phyloP scores from a whole-genome alignment of 2,329 filamentous ascomycete species.

The Pseudocercospora ulei region DNA sequence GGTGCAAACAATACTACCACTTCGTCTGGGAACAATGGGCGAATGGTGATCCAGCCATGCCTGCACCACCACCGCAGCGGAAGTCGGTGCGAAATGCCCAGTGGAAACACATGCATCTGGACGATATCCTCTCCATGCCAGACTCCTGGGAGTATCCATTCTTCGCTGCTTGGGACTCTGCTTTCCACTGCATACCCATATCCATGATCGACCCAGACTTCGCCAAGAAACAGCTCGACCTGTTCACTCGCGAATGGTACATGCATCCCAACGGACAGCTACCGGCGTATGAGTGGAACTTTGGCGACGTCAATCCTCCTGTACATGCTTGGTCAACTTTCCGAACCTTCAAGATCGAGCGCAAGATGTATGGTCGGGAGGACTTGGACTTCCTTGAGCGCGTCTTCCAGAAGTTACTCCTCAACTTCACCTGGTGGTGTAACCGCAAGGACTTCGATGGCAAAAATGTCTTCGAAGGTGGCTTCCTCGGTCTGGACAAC shows the following conservation, averaged over 20 bases:
- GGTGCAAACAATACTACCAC: constrained; percentile 94
- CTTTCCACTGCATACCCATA: constrained; percentile 90
- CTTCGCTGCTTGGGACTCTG: constrained; percentile 94
- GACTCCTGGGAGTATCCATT: constrained; percentile 99
- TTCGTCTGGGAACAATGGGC: constrained; percentile 98
- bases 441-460: constrained; percentile 90
- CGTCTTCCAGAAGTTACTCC: constrained; percentile 86
- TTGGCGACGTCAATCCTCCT: constrained; percentile 90
- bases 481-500: constrained; percentile 91
- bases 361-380: constrained; percentile 90
- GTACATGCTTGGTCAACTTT: constrained; percentile 96
- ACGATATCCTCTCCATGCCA: constrained; percentile 94
- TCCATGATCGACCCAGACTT: constrained; percentile 98
- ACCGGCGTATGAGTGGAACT: constrained; percentile 94
- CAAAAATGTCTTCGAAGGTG: constrained; percentile 95
- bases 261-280: constrained; percentile 96
- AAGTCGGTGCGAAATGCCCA: constrained; percentile 75
- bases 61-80: constrained; percentile 69
- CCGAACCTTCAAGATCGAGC: constrained; percentile 93
- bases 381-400: constrained; percentile 92
- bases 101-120: constrained; percentile 91
- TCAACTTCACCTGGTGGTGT: constrained; percentile 99
- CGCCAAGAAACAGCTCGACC: constrained; percentile 92
- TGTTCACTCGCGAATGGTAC: constrained; percentile 97
- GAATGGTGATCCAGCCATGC: constrained; percentile 80